Evolutionary conservation across 139 green algal species (phyloP), one percentile per base, ranked within the genome.

Genomic region (Chlorella sp.): DNA sequence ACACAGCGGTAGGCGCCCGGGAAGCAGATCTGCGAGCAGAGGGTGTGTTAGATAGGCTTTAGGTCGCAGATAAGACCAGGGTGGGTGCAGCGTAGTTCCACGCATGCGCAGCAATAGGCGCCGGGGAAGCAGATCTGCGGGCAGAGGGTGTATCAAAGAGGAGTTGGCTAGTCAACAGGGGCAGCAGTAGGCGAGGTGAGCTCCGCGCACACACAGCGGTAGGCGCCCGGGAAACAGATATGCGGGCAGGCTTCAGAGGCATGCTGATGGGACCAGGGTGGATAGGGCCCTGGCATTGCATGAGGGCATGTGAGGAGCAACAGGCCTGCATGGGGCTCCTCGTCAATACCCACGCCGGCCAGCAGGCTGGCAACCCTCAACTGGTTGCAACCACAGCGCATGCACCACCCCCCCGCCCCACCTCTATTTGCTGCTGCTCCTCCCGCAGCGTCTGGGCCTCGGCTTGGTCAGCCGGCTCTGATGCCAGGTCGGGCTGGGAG

Each of bases 1-100:
- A 99, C 94, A 83, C 89, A 94, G 39, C 97, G 91, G 93, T 99
- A 98, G 4, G 93, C 96, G 11, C 97, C 97, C 19, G 96, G 93
- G 37, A 91, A 94, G 26, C 83, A 73, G 64, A 98, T 77, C 91
- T 97, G 92, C 61, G 88, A 4, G 28, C 30, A 84, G 60, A 9
- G 60, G 57, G 24, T 28, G 53, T 9, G 0, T 14, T 34, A n/a
- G 60, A 0, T 3, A 3, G 79, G 11, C 12, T 40, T 11, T 14
- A 48, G 81, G 48, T 15, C 3, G 32, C 9, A 39, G 40, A 5
- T 2, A 28, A 64, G 4, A 24, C 24, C 0, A 18, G 28, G 42
- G 42, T 14, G 40, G 61, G 21, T 37, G 81, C 5, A 30, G n/a
- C 15, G 78, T 24, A 64, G 78, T 21, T 68, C 60, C 15, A 68